Base-by-base conservation (phyloP, 2,329 filamentous ascomycete species). In the Colletotrichum lentis region DNA sequence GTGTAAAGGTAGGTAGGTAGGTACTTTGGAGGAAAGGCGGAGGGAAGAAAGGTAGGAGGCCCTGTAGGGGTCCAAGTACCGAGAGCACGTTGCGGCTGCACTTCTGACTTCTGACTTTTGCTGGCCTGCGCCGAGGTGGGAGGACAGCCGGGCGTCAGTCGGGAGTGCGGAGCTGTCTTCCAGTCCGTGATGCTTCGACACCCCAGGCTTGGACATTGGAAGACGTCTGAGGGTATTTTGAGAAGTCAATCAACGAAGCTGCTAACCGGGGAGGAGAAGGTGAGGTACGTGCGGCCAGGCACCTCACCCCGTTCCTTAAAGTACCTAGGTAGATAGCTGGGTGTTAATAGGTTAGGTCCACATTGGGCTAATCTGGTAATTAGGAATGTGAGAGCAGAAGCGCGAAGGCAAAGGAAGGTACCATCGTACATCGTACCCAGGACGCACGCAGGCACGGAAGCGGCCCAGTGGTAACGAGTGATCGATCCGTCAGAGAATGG, bases 31-130 rank as follows among this genome's bases (percentile, higher is more conserved):
- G 43, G 18, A n/a, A n/a, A n/a, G 43, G 43, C n/a, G 43, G 43
- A 18, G 18, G 43, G 43, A 44, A 18, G 49, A 18, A 31, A 52
- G 8, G 16, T 31, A 52, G 2, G 27, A 31, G 8, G 31, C 31
- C 8, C 49, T 35, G 27, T 64, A 64, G 54, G 62, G 62, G 62
- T 64, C 62, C 54, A 64, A 46, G 53, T 64, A 64, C 60, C 53
- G 60, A 64, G 64, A 64, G 64, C 46, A 35, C 44, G 37, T 35
- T 35, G 31, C 31, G 31, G 31, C 31, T 35, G 31, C 31, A 35
- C 31, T 35, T 35, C 31, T 35, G 31, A 31, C 27, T 31, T 8
- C 7, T 31, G 27, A 35, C 31, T 35, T 10, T 7, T 35, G 8
- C 31, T 35, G 31, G 31, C 31, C 47, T 53, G 24, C 43, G 47